Base-by-base conservation (phyloP, 1,139 yeast species). In the Candida buenavistaensis region DNA sequence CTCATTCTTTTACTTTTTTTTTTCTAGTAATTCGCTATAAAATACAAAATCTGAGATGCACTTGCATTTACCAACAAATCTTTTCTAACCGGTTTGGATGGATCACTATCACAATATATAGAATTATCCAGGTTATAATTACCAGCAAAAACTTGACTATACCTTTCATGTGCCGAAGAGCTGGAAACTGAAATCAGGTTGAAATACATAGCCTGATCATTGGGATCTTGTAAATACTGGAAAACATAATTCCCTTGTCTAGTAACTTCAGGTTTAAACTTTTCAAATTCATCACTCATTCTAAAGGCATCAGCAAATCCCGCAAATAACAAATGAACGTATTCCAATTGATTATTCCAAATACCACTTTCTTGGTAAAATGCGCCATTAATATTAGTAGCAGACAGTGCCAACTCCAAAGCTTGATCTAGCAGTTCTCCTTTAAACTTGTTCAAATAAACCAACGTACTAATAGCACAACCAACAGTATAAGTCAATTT, bases 401-500 rank as follows among this genome's bases (percentile, higher is more conserved):
- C 48, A 13, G 56, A 50, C 5, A 36, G 32, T 5, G 45, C 55
- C 15, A 51, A 37, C 13, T 46, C 44, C 7, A 38, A 35, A 8
- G 61, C 59, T 28, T 45, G 40, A 8, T 38, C 14, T 13, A 39
- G 35, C 45, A 48, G 50, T 5, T 52, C 39, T 1, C 37, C 35
- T 11, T 52, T 51, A 23, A 40, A 37, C 21, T 47, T 43, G 28
- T 41, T 36, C 35, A 64, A 46, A 34, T 54, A 54, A 1, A 64
- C 55, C 36, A 62, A 51, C 2, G 64, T 47, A 10, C 65, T 58
- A 28, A 65, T 48, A n/a, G 62, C 56, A 13, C 49, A 45, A 0
- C 71, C 72, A 6, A 62, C 58, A 2, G 71, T 62, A 42, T 65
- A 65, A 3, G 70, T 50, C 32, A 65, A 51, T 39, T 64, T 62